These are phyloP conservation scores for Mortierella sp. DNA, from an alignment of 371 early-diverging fungal species.

Conservation along the genomic window DNA sequence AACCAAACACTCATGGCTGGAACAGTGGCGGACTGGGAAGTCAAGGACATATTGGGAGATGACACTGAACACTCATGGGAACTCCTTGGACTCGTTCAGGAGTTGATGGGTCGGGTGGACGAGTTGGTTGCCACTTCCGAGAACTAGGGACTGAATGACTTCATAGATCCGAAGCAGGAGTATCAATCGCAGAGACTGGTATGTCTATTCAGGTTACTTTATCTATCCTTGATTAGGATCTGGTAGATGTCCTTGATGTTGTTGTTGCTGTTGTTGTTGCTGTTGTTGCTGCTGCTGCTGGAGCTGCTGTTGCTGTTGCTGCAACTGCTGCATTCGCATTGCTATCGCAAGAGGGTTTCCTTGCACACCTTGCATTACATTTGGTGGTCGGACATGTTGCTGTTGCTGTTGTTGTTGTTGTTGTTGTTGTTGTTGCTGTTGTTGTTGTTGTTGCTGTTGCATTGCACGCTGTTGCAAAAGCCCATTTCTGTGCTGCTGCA, in stretches of 20 bases:
- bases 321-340: constrained; percentile 15
- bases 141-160: too few species aligned
- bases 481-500: constrained; percentile 58
- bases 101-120: constrained; percentile 21
- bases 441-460: constrained; percentile 26
- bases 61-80: constrained; percentile 13
- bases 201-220: too few species aligned
- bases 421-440: constrained; percentile 17
- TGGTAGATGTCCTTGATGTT: constrained; percentile 20
- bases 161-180: too few species aligned
- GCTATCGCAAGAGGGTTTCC: too few species aligned
- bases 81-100: constrained; percentile 18
- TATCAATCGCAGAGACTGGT: too few species aligned
- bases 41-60: constrained; percentile 22
- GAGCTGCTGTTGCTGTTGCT: constrained; percentile 25
- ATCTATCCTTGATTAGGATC: constrained; percentile 28
- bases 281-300: constrained; percentile 35
- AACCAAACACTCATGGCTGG: constrained; percentile 33
- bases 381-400: too few species aligned
- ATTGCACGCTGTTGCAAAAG: constrained; percentile 16
- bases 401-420: too few species aligned
- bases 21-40: constrained; percentile 32
- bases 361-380: too few species aligned
- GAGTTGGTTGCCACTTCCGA: too few species aligned
- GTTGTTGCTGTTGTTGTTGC: constrained; percentile 29